Evolutionary conservation across 345 rosid species (phyloP).

Genomic region (Linum tenue): DNA sequence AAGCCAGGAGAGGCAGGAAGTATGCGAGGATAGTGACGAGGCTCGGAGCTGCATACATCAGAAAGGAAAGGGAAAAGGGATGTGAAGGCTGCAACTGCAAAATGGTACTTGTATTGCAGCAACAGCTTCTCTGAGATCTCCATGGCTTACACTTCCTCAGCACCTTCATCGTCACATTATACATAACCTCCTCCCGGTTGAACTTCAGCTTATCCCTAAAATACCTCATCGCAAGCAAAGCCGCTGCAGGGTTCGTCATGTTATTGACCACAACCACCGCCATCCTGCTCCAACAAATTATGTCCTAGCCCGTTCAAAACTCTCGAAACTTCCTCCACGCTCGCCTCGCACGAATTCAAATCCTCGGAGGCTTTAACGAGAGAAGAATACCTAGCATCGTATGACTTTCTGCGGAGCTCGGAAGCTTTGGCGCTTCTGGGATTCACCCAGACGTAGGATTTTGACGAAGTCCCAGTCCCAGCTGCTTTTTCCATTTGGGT

Average conservation of each 20-base stretch:
- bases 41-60: slow-evolving; percentile 50
- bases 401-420: slow-evolving; percentile 41
- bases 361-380: slow-evolving; percentile 54
- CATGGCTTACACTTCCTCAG: slow-evolving; percentile 55
- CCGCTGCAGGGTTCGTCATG: slow-evolving; percentile 63
- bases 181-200: slow-evolving; percentile 48
- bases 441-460: slow-evolving; percentile 66
- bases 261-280: slow-evolving; percentile 74
- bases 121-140: slow-evolving; percentile 40
- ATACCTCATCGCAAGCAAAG: slow-evolving; percentile 39
- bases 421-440: slow-evolving; percentile 51
- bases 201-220: slow-evolving; percentile 38
- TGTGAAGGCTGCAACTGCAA: slow-evolving; percentile 26
- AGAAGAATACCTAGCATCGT: slow-evolving; percentile 66
- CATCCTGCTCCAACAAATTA: slow-evolving; percentile 58
- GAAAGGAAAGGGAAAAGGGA: slow-evolving; percentile 21
- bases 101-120: slow-evolving; percentile 51
- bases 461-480: slow-evolving; percentile 21
- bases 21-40: slow-evolving; percentile 42
- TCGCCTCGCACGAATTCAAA: slow-evolving; percentile 38
- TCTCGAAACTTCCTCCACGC: slow-evolving; percentile 31
- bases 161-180: slow-evolving; percentile 69
- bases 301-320: slow-evolving; percentile 41
- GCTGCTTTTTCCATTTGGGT: slow-evolving; percentile 15
- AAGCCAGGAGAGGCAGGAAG: slow-evolving; percentile 88